phyloP scores from a whole-genome alignment of 139 green algal species.

The Closterium sp. region DNA sequence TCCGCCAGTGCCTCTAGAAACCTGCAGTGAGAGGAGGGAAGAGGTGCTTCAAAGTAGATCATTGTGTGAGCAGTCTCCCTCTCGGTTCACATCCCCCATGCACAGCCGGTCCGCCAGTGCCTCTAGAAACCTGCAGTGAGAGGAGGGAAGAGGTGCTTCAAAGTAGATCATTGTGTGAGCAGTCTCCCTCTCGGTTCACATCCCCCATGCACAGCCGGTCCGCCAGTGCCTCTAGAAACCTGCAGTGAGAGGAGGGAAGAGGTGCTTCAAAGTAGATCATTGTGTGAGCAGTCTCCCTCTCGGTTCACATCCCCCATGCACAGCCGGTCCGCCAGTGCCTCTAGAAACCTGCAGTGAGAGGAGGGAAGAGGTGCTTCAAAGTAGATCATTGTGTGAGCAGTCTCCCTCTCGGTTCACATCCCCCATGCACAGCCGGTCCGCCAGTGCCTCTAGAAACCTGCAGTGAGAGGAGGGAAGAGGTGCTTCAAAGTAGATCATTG shows the following conservation, averaged over 20 bases:
- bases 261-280: no score
- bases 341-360: constrained; percentile 31
- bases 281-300: constrained; percentile 61
- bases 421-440: constrained; percentile 70
- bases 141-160: neutral
- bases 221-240: constrained; percentile 59
- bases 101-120: constrained; percentile 72
- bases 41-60: no score
- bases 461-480: neutral
- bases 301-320: constrained; percentile 80
- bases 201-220: constrained; percentile 76
- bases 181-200: constrained; percentile 73
- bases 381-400: neutral
- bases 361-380: no score
- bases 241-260: neutral
- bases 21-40: neutral
- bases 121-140: constrained; percentile 39
- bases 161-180: neutral
- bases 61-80: constrained; percentile 56
- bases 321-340: constrained; percentile 64
- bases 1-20: constrained; percentile 63
- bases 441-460: constrained; percentile 58
- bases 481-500: no score
- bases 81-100: constrained; percentile 76
- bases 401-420: constrained; percentile 80